Evolutionary conservation across 805 yeast genomes (phyloP).

Genomic region (Starmerella etchellsii): DNA sequence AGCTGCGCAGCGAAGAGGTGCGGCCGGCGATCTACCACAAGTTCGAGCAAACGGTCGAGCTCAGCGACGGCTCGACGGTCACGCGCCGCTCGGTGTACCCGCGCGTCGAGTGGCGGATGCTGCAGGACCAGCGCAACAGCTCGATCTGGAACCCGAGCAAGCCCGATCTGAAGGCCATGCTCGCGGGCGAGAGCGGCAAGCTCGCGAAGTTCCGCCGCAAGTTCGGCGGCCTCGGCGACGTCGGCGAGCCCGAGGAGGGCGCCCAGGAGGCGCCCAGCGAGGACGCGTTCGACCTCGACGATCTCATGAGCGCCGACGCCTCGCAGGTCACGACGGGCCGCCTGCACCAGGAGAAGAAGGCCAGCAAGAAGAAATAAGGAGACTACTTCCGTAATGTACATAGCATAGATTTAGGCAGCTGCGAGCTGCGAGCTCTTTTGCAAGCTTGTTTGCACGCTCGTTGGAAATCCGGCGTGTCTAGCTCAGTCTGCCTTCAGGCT

Average conservation of each 20-base stretch:
- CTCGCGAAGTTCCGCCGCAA: slow-evolving; percentile 33
- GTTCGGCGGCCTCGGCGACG: slow-evolving; percentile 22
- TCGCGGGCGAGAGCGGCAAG: slow-evolving; percentile 75
- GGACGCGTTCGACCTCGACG: slow-evolving; percentile 18
- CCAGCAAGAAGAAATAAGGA: slow-evolving; percentile 17
- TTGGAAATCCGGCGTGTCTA: too few relatives aligned
- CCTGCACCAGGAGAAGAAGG: slow-evolving; percentile 16
- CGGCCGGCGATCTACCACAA: slow-evolving; percentile 89
- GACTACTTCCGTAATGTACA: too few relatives aligned
- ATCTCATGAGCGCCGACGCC: slow-evolving; percentile 21
- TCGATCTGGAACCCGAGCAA: slow-evolving; percentile 83
- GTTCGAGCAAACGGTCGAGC: slow-evolving; percentile 77
- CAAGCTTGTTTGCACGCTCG: too few relatives aligned
- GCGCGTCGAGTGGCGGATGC: slow-evolving; percentile 68
- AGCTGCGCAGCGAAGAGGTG: slow-evolving; percentile 52
- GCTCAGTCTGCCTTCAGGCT: not conserved
- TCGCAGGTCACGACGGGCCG: slow-evolving; percentile 20
- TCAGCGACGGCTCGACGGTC: slow-evolving; percentile 88
- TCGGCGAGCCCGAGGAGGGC: slow-evolving; percentile 1
- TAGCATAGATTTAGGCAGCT: not conserved
- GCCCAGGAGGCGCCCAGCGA: not conserved
- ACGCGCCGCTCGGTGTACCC: slow-evolving; percentile 78
- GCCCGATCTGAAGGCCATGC: slow-evolving; percentile 58
- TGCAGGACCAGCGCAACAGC: slow-evolving; percentile 77
- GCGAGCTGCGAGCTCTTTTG: not conserved